These are phyloP conservation scores for Globisporangium parvum DNA, from an alignment of 352 stramenopile species.

Conservation along the genomic window DNA sequence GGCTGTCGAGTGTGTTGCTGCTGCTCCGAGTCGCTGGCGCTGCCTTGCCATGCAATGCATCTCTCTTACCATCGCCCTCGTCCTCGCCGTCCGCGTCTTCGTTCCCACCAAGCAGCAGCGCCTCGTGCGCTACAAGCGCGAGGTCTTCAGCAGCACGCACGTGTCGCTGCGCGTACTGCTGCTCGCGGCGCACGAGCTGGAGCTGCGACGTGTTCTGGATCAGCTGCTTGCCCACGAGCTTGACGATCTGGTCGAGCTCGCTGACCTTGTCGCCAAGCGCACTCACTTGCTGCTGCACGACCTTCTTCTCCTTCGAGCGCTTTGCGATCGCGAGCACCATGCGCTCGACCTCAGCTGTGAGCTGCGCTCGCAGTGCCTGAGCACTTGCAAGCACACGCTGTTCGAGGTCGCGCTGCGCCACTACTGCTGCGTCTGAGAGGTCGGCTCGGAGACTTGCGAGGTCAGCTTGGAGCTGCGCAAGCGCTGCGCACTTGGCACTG, in stretches of 20 bases:
- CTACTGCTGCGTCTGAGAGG: too few relatives aligned
- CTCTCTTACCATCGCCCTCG: too few relatives aligned
- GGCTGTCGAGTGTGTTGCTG: background rate
- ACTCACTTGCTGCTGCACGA: slow-evolving; percentile 16
- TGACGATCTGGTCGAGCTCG: slow-evolving; percentile 56
- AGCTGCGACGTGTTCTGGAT: slow-evolving; percentile 62
- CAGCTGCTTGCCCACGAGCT: slow-evolving; percentile 57
- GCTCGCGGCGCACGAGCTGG: slow-evolving; percentile 44
- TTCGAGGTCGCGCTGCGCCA: slow-evolving; percentile 1
- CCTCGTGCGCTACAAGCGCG: background rate
- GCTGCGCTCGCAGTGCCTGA: background rate
- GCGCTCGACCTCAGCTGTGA: background rate
- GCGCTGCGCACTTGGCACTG: background rate
- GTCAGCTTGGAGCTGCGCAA: background rate
- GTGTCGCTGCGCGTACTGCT: slow-evolving; percentile 15
- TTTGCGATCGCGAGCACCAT: background rate
- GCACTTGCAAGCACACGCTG: slow-evolving; percentile 17
- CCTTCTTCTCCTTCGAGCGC: slow-evolving; percentile 15
- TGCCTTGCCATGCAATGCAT: background rate
- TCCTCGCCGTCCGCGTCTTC: too few relatives aligned
- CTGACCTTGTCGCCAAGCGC: slow-evolving; percentile 31
- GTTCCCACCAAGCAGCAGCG: background rate
- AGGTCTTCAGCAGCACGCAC: slow-evolving; percentile 12
- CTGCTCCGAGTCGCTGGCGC: background rate
- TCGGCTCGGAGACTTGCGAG: background rate